Evolutionary conservation across 345 rosid genomes (phyloP).

Genomic region (Nasturtium officinale): DNA sequence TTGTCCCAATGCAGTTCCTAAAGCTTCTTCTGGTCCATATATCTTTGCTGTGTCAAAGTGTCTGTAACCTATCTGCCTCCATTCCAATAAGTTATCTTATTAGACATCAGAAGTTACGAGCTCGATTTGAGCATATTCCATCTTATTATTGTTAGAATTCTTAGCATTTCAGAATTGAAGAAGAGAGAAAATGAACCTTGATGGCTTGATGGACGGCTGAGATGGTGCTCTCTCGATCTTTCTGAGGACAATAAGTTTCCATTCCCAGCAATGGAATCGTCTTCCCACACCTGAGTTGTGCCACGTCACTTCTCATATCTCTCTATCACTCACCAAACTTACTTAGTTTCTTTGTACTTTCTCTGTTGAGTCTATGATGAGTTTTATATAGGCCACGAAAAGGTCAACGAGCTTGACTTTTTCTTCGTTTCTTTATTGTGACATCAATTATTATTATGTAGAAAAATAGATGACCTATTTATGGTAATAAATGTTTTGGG

Average conservation of each 20-base stretch:
- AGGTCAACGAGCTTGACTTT: slow-evolving; percentile 52
- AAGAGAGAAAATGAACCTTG: slow-evolving; percentile 50
- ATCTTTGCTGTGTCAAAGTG: slow-evolving; percentile 90
- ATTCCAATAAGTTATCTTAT: slow-evolving; percentile 11
- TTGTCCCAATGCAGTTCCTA: slow-evolving; percentile 64
- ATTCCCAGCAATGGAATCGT: slow-evolving; percentile 72
- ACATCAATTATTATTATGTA: slow-evolving; percentile 31
- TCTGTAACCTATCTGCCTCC: slow-evolving; percentile 72
- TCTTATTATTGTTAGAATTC: no score
- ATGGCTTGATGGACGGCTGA: slow-evolving; percentile 68
- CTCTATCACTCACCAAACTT: not conserved
- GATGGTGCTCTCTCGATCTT: slow-evolving; percentile 53
- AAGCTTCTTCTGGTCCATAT: slow-evolving; percentile 80
- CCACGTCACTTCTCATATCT: slow-evolving; percentile 52
- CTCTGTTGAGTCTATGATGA: slow-evolving; percentile 30
- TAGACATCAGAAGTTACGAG: not conserved
- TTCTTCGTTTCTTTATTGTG: slow-evolving; percentile 32
- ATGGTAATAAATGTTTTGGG: slow-evolving; percentile 23
- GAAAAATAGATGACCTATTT: slow-evolving; percentile 16
- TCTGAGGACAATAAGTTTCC: slow-evolving; percentile 67
- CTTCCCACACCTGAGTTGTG: slow-evolving; percentile 62
- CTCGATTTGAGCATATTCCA: not conserved
- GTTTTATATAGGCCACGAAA: slow-evolving; percentile 37
- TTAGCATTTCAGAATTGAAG: not conserved
- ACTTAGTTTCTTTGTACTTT: not conserved